phyloP scores from a whole-genome alignment of 2,329 filamentous ascomycete genomes.

The Fusarium sp. region DNA sequence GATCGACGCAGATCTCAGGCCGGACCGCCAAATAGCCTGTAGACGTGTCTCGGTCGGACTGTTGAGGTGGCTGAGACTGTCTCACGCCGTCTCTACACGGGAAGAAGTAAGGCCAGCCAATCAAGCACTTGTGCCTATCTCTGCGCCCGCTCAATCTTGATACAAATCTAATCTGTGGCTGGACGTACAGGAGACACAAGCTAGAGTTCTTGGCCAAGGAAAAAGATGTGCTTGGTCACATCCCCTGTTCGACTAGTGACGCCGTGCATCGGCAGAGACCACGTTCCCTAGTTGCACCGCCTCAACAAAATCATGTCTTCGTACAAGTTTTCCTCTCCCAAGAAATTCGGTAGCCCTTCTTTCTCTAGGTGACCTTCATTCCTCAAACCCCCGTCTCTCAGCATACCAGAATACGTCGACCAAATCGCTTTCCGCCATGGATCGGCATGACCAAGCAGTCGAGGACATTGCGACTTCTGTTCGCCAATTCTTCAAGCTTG shows the following conservation, averaged over 20 bases:
- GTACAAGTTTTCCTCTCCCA: not conserved
- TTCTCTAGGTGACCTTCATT: not conserved
- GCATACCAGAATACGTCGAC: not conserved
- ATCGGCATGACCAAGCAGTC: slow-evolving; percentile 58
- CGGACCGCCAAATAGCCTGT: not conserved
- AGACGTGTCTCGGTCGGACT: not conserved
- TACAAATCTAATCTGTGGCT: not conserved
- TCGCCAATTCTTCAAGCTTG: slow-evolving; percentile 54
- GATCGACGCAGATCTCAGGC: not conserved
- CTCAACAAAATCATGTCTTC: not conserved
- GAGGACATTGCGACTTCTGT: slow-evolving; percentile 56
- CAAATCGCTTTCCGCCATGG: slow-evolving; percentile 48
- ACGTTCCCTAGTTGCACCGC: not conserved
- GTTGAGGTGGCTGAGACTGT: slow-evolving; percentile 7
- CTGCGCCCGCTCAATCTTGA: not conserved
- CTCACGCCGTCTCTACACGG: not conserved
- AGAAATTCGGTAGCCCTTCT: not conserved
- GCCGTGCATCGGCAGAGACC: not conserved
- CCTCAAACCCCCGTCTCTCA: not conserved
- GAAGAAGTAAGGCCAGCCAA: not conserved
- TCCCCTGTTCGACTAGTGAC: not conserved
- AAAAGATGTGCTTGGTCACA: not conserved
- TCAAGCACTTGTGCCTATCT: not conserved
- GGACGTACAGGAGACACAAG: not conserved
- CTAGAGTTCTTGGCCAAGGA: not conserved